Base-by-base conservation (phyloP, 2,329 filamentous ascomycete genomes). In the Pestalotiopsis sp. region DNA sequence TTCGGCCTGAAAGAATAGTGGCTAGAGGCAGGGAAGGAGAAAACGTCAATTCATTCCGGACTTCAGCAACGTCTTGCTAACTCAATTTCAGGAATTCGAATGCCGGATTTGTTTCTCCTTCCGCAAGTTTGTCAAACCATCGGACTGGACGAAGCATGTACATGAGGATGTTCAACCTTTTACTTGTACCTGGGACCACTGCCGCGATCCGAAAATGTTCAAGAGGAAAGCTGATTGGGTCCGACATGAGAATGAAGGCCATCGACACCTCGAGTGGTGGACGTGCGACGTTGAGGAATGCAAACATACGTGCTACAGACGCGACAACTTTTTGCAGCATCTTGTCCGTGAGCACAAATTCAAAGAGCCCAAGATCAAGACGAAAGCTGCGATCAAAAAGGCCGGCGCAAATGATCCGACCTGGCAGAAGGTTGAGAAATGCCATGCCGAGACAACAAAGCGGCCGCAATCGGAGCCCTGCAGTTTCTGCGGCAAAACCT, bases 211-310 rank as follows among this genome's bases (percentile, higher is more conserved):
- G 20, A 97, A 97, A 80, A 94, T 93, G 45, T 98, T 97, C 84
- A 97, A 97, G 81, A 89, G 94, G 62, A 98, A 97, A 80, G 95
- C 95, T 14, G 95, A 98, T 78, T 98, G 95, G 95, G 94, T 97
- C 25, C 89, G 95, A 38, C 95, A 98, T 75, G 95, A 97, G 78
- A 97, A 95, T 73, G 95, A 98, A 80, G 90, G 92, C 31, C 95
- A 98, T 78, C 89, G 95, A 27, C 93, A 97, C 72, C 83, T 97
- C 2, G 94, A 97, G 76, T 96, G 93, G 90, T 98, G 94, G 94
- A 90, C 87, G 5, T 98, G 95, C 77, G 90, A 93, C 70, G 88
- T 94, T 23, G 87, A 91, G 4, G 94, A 95, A 71, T 97, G 95
- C 79, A 86, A 84, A 9, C 95, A 97, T 77, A 89, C 86, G 3